A percentile compares a stretch with the other conserved stretches of the same genome.
phyloP scores from a whole-genome alignment of 1,139 yeast species.

The Scheffersomyces titani region DNA sequence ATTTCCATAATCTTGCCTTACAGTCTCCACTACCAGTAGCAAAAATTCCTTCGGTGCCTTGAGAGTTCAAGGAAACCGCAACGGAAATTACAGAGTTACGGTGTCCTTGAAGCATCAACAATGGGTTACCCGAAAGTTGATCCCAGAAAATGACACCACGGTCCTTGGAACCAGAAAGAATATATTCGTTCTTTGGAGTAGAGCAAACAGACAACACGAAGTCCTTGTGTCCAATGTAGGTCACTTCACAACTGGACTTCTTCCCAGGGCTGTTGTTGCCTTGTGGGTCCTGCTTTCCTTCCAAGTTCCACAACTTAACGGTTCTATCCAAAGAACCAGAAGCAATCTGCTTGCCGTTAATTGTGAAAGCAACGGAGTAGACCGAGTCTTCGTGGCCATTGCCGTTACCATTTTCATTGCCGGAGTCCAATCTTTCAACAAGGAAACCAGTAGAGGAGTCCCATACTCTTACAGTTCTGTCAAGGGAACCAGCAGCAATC shows the following conservation, averaged over 20 bases:
- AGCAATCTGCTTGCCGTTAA: slow-evolving; percentile 89
- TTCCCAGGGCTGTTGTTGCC: slow-evolving; percentile 30
- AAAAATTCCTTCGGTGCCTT: slow-evolving; percentile 73
- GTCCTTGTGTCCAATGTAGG: slow-evolving; percentile 95
- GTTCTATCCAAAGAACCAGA: slow-evolving; percentile 96
- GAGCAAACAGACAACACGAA: slow-evolving; percentile 93
- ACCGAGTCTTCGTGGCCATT: slow-evolving; percentile 83
- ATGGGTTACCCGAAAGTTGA: slow-evolving; percentile 86
- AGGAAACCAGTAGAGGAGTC: slow-evolving; percentile 91
- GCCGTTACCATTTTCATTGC: slow-evolving; percentile 84
- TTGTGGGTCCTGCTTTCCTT: slow-evolving; percentile 54
- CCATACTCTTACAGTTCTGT: slow-evolving; percentile 96
- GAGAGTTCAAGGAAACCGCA: slow-evolving; percentile 79
- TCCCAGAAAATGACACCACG: slow-evolving; percentile 98
- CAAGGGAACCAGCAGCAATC: slow-evolving; percentile 96
- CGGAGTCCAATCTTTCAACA: slow-evolving; percentile 91
- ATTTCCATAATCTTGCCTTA: slow-evolving; percentile 95
- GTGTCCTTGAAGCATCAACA: slow-evolving; percentile 95
- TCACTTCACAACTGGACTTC: slow-evolving; percentile 78
- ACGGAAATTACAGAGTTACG: slow-evolving; percentile 95
- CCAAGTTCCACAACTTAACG: slow-evolving; percentile 91
- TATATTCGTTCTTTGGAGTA: slow-evolving; percentile 90
- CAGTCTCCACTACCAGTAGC: slow-evolving; percentile 99
- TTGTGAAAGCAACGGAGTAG: slow-evolving; percentile 91
- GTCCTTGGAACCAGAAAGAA: slow-evolving; percentile 93